These are phyloP conservation scores for Boletus subparvulus DNA, from an alignment of 768 basidiomycete species.

Conservation along the genomic window DNA sequence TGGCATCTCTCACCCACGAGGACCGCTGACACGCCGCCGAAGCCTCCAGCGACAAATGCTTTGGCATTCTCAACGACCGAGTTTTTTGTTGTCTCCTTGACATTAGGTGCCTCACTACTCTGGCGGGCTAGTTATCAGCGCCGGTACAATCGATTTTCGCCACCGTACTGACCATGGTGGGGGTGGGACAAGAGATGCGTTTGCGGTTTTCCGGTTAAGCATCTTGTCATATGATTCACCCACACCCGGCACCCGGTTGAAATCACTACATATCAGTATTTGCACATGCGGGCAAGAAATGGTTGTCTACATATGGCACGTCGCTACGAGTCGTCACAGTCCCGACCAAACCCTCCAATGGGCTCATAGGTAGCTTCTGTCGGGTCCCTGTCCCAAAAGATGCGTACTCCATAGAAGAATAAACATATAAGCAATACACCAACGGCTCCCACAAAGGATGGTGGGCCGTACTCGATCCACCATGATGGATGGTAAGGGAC, in stretches of 20 bases:
- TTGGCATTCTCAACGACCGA: constrained; percentile 53
- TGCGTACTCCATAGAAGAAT: constrained; percentile 73
- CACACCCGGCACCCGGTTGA: constrained; percentile 8
- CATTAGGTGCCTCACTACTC: constrained; percentile 26
- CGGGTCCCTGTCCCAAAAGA: constrained; percentile 70
- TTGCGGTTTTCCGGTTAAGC: background rate
- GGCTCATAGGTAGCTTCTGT: constrained; percentile 91
- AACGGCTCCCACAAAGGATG: constrained; percentile 56
- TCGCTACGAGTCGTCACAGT: constrained; percentile 41
- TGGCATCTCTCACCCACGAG: constrained; percentile 68
- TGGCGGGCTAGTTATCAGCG: constrained; percentile 13
- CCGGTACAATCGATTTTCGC: background rate
- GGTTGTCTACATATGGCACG: constrained; percentile 16
- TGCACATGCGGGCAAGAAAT: constrained; percentile 14
- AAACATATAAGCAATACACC: constrained; percentile 61
- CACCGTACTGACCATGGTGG: constrained; percentile 27
- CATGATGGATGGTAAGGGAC: constrained; percentile 84
- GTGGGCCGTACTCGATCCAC: constrained; percentile 77
- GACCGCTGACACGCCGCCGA: constrained; percentile 85
- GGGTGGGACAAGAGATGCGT: constrained; percentile 10
- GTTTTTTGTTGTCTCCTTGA: constrained; percentile 21
- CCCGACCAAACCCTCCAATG: constrained; percentile 71
- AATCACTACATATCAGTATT: constrained; percentile 3
- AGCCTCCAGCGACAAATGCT: constrained; percentile 91
- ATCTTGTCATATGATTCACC: constrained; percentile 29